Conservation (phyloP, 768 basidiomycete species). For the Tylopilus sp. region DNA sequence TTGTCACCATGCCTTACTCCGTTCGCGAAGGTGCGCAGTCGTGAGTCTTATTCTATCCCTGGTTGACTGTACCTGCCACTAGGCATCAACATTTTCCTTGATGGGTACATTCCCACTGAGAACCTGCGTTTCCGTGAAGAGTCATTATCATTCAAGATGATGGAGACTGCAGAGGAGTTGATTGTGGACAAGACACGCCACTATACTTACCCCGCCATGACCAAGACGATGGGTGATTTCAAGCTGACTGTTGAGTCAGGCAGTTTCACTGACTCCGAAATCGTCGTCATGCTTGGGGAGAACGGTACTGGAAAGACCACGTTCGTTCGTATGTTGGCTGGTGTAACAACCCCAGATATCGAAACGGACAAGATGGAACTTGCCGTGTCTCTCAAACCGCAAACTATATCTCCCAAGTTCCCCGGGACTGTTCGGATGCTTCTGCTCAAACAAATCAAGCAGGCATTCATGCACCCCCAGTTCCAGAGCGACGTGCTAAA, state of each 20-base stretch:
- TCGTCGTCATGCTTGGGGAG: conserved; percentile 98
- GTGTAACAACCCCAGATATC: conserved; percentile 78
- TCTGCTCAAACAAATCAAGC: conserved; percentile 90
- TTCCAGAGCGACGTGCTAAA: conserved; percentile 98
- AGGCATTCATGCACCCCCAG: conserved; percentile 98
- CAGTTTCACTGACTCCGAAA: conserved; percentile 97
- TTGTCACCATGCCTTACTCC: conserved; percentile 98
- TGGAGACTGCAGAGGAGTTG: conserved; percentile 92
- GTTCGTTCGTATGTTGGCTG: conserved; percentile 91
- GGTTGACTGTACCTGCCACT: conserved; percentile 1
- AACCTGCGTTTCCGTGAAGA: conserved; percentile 98
- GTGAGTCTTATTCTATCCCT: neutral
- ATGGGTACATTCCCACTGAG: conserved; percentile 98
- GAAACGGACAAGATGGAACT: conserved; percentile 80
- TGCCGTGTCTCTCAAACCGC: conserved; percentile 93
- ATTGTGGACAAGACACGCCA: conserved; percentile 82
- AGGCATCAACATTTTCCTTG: conserved; percentile 99
- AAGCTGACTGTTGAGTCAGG: conserved; percentile 91
- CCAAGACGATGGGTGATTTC: conserved; percentile 93
- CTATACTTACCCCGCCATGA: conserved; percentile 93
- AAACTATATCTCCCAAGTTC: conserved; percentile 98
- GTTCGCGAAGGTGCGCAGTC: conserved; percentile 82
- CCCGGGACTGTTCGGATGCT: conserved; percentile 95
- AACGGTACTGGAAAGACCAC: conserved; percentile 99
- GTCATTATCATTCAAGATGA: conserved; percentile 94